Conservation (phyloP, 2,329 filamentous ascomycete species). For the Bretziella fagacearum region DNA sequence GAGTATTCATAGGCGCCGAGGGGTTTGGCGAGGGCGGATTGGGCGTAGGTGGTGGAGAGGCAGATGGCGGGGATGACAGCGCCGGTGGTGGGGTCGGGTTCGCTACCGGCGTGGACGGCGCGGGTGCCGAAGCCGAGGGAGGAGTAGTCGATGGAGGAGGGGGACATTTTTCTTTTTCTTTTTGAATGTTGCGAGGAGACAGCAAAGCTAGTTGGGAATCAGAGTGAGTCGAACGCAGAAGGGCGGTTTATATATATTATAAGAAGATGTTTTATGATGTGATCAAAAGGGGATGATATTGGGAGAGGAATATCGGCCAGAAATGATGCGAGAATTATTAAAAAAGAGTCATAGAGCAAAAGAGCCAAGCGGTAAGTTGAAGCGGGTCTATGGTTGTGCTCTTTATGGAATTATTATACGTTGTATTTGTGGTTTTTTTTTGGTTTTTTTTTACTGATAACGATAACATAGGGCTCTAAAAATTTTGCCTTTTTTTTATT, state of each 20-base stretch:
- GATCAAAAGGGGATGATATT: background rate
- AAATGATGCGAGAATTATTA: too few relatives aligned
- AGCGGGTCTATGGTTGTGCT: too few relatives aligned
- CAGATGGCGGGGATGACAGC: conserved; percentile 95
- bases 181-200: background rate
- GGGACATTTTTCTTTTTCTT: conserved; percentile 9
- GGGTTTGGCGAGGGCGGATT: conserved; percentile 71
- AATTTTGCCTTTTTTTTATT: too few relatives aligned
- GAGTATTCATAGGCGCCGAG: conserved; percentile 87
- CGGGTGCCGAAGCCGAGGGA: conserved; percentile 74
- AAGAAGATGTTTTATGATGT: background rate
- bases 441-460: too few relatives aligned
- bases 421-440: too few relatives aligned
- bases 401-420: too few relatives aligned
- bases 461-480: too few relatives aligned
- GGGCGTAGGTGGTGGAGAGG: conserved; percentile 90
- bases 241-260: background rate
- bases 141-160: conserved; percentile 17
- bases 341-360: too few relatives aligned
- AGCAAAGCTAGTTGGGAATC: background rate
- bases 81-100: conserved; percentile 78
- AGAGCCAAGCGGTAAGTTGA: too few relatives aligned
- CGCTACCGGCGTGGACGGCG: conserved; percentile 83
- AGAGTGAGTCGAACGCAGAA: background rate
- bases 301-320: background rate